These are phyloP conservation scores for Paramecium octaurelia DNA, from an alignment of 73 alveolate species.

Conservation along the genomic window DNA sequence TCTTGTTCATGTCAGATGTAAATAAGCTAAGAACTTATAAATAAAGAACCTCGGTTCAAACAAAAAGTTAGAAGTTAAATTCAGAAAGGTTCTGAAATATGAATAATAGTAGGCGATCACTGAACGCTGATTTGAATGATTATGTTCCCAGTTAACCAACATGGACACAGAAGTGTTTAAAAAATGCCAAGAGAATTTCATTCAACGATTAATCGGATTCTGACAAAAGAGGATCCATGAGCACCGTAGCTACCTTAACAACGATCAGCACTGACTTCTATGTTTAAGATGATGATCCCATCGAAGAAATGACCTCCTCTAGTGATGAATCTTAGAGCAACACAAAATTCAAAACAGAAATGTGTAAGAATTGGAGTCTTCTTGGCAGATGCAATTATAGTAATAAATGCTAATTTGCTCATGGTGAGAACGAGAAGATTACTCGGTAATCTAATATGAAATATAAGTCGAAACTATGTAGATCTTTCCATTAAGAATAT, in stretches of 20 bases:
- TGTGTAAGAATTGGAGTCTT: slow-evolving; percentile 96
- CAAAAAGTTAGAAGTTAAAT: neutral
- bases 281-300: slow-evolving; percentile 6
- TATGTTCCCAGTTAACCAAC: neutral
- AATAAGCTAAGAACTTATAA: neutral
- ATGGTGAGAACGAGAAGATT: slow-evolving; percentile 84
- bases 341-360: slow-evolving; percentile 90
- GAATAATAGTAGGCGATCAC: neutral
- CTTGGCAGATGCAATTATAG: slow-evolving; percentile 88
- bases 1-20: neutral
- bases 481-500: slow-evolving; percentile 71
- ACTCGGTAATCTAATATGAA: slow-evolving; percentile 66
- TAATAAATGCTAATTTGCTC: slow-evolving; percentile 92
- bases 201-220: neutral
- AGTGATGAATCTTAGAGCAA: slow-evolving; percentile 18
- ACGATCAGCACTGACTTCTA: slow-evolving; percentile 1
- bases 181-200: neutral
- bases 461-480: slow-evolving; percentile 88
- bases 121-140: neutral
- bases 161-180: neutral
- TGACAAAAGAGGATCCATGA: slow-evolving; percentile 18
- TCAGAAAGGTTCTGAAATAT: neutral
- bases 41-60: neutral
- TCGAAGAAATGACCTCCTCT: slow-evolving; percentile 22
- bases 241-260: slow-evolving; percentile 7